Evolutionary conservation across 352 stramenopile species (phyloP), one percentile per base, ranked within the genome.

Genomic region (Globisporangium carolinianum): DNA sequence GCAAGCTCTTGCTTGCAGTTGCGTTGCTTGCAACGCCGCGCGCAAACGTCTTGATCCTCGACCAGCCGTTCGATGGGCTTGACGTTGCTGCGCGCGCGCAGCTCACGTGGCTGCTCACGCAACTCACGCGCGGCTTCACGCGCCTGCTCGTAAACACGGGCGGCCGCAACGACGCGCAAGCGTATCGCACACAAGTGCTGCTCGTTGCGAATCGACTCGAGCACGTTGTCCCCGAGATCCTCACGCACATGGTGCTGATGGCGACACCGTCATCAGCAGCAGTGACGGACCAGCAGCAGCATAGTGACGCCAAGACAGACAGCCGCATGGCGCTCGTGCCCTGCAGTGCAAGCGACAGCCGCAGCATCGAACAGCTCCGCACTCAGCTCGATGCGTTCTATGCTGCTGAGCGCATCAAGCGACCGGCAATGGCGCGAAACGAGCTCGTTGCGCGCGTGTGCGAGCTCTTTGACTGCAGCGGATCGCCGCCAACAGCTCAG

Each of bases 51-150:
- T 63, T 98, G 58, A 64, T 98, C 57, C 56, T 98, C 17, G 93
- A 98, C 62, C 94, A 97, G 68, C 87, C 90, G 36, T 97, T 97
- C 67, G 93, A 98, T 56, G 93, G 93, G 1, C 71, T 97, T n/a
- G 93, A 98, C 68, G 76, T 89, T 9, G 71, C 77, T 4, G 90
- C 85, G 35, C 71, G 90, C 10, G 59, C 68, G 51, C 79, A 91
- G 51, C 65, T 97, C 37, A 71, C 84, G 57, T 89, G 89, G 67
- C 85, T 97, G 65, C 69, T 97, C 3, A 72, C 75, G 11, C 76
- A 94, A 57, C 83, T 96, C 52, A 83, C 91, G 52, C 60, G 70
- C 43, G 92, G 92, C 5, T 97, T 97, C 69, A 89, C 83, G 12
- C 75, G 82, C 61, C 78, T 97, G 51, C 78, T 98, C 62, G 76